Percentiles rank a stretch among this genome's conserved stretches.
phyloP scores from a whole-genome alignment of 768 basidiomycete species.

The Multifurca ochricompacta region DNA sequence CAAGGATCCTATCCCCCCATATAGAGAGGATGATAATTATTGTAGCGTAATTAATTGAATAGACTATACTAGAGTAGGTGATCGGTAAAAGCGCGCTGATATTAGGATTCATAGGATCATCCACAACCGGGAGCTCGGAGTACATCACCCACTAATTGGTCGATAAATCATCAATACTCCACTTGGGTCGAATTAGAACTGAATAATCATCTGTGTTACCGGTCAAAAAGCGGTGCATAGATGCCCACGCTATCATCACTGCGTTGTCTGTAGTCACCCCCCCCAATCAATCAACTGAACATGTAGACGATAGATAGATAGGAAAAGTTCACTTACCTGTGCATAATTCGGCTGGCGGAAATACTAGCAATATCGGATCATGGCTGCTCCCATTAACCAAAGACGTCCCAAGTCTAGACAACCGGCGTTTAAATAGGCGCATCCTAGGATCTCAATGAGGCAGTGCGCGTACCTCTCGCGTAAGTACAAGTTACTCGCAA shows the following conservation, averaged over 20 bases:
- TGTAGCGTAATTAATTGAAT: not conserved
- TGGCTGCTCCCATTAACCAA: constrained; percentile 26
- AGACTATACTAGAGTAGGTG: not conserved
- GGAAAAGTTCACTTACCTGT: constrained; percentile 50
- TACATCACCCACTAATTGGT: not conserved
- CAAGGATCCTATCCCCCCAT: too few relatives aligned
- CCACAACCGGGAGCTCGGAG: too few relatives aligned
- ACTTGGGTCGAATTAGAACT: constrained; percentile 57
- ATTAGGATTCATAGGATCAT: not conserved
- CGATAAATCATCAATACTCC: constrained; percentile 62
- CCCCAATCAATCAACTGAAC: not conserved
- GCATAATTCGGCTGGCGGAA: constrained; percentile 74
- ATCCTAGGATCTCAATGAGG: constrained; percentile 12
- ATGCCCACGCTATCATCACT: constrained; percentile 93
- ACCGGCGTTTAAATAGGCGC: not conserved
- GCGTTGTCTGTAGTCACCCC: constrained; percentile 65
- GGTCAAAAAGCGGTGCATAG: constrained; percentile 69
- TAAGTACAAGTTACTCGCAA: constrained; percentile 78
- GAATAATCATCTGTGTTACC: constrained; percentile 55
- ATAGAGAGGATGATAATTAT: too few relatives aligned
- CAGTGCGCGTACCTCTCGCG: constrained; percentile 62
- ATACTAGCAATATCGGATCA: constrained; percentile 42
- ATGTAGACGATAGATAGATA: not conserved
- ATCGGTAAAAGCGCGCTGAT: not conserved
- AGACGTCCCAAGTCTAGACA: constrained; percentile 29